Percentiles rank a stretch among this genome's conserved stretches.
These are phyloP conservation scores for Lentinus brumalis DNA, from an alignment of 768 basidiomycete species.

Conservation along the genomic window DNA sequence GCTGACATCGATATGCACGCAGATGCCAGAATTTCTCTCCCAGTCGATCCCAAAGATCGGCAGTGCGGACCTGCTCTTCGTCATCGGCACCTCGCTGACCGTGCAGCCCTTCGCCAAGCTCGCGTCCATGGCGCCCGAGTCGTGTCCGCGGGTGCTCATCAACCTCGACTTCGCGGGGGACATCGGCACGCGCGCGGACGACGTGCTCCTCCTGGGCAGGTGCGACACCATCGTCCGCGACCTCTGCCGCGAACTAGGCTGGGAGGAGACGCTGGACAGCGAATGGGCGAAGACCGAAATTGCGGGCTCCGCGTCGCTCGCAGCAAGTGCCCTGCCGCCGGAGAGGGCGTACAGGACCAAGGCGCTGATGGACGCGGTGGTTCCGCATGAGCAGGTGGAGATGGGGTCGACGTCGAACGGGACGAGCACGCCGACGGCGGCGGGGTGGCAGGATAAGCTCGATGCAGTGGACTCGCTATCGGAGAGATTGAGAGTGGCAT, in stretches of 20 bases:
- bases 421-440: conserved; percentile 5
- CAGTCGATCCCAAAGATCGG: conserved; percentile 50
- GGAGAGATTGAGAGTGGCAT: conserved; percentile 12
- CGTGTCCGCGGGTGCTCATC: conserved; percentile 83
- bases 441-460: conserved; percentile 15
- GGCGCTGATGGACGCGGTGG: background rate
- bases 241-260: conserved; percentile 70
- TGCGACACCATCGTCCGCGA: conserved; percentile 69
- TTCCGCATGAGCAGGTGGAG: conserved; percentile 3
- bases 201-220: conserved; percentile 66
- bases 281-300: conserved; percentile 28
- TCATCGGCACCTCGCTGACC: conserved; percentile 88
- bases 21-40: conserved; percentile 80
- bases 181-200: conserved; percentile 53
- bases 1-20: background rate
- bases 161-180: conserved; percentile 83
- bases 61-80: conserved; percentile 82
- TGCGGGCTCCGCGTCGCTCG: background rate
- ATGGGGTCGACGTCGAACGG: background rate
- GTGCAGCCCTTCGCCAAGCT: conserved; percentile 89
- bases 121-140: conserved; percentile 46
- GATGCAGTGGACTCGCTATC: conserved; percentile 6
- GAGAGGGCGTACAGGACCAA: background rate
- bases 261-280: conserved; percentile 45
- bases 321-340: background rate